Conservation (phyloP, 2,329 filamentous ascomycete species). For the Sphaceloma murrayae region DNA sequence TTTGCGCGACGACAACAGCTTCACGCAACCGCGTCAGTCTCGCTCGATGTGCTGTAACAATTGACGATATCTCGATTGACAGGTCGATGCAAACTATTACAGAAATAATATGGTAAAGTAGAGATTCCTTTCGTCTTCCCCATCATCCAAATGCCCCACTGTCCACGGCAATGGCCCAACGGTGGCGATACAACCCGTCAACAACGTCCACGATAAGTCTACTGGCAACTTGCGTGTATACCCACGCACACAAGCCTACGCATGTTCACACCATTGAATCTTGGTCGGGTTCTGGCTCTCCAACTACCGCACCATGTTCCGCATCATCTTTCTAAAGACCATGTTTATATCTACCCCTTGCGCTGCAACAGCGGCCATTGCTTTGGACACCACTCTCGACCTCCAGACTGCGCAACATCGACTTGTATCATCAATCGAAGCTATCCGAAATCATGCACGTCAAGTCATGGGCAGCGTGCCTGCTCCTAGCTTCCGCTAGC, state of each 20-base stretch:
- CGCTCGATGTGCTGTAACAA: too few species aligned
- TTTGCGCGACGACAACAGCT: too few species aligned
- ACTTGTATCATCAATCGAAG: background rate
- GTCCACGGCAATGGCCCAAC: slow-evolving; percentile 9
- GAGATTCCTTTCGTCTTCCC: background rate
- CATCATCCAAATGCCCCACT: background rate
- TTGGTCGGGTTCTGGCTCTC: slow-evolving; percentile 1
- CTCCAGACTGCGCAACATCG: background rate
- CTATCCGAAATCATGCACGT: slow-evolving; percentile 3
- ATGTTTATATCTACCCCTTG: slow-evolving; percentile 14
- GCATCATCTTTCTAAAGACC: slow-evolving; percentile 9
- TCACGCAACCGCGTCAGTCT: too few species aligned
- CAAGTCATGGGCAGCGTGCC: slow-evolving; percentile 11
- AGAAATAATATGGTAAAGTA: too few species aligned
- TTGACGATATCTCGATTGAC: too few species aligned
- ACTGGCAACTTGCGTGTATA: slow-evolving; percentile 13
- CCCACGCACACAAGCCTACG: slow-evolving; percentile 3
- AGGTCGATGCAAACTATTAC: too few species aligned
- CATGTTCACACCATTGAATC: slow-evolving; percentile 13
- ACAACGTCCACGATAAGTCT: slow-evolving; percentile 13
- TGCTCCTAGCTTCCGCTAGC: slow-evolving; percentile 9
- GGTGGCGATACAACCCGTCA: slow-evolving; percentile 8
- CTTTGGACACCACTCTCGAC: slow-evolving; percentile 3
- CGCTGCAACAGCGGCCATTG: slow-evolving; percentile 5
- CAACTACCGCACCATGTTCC: slow-evolving; percentile 3